Evolutionary conservation across 2,329 filamentous ascomycete species (phyloP).

Genomic region (Pyrenochaeta sp.): DNA sequence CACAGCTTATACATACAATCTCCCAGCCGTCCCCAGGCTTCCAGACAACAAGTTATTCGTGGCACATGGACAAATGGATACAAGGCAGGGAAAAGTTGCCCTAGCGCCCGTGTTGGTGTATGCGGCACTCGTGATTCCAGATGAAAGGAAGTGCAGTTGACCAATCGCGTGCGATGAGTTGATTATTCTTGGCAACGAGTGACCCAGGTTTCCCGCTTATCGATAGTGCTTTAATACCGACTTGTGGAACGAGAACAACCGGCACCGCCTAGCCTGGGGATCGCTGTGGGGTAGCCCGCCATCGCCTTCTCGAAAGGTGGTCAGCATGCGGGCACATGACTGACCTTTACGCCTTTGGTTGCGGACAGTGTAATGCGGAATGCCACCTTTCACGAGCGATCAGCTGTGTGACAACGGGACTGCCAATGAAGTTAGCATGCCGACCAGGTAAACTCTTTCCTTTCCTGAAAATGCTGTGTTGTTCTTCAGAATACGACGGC

Average conservation of each 20-base stretch:
- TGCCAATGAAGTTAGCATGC: no score
- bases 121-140: constrained; percentile 24
- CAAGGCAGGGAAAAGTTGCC: constrained; percentile 15
- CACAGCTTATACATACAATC: constrained; percentile 19
- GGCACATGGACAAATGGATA: constrained; percentile 11
- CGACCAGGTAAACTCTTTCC: no score
- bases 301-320: constrained; percentile 7
- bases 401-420: no score
- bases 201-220: constrained; percentile 25
- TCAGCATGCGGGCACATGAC: constrained; percentile 6
- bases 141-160: constrained; percentile 19
- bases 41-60: constrained; percentile 5
- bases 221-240: constrained; percentile 36
- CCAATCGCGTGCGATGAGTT: constrained; percentile 20
- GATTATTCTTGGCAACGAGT: constrained; percentile 26
- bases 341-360: neutral
- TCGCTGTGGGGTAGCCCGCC: constrained; percentile 21
- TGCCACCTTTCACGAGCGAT: no score
- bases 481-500: no score
- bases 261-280: constrained; percentile 13
- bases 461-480: no score
- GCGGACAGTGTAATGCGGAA: no score
- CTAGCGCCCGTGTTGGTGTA: constrained; percentile 20
- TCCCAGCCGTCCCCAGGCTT: constrained; percentile 1
- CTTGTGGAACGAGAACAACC: constrained; percentile 28